Conservation (phyloP, 2,329 filamentous ascomycete species). For the Didymella keratinophila region DNA sequence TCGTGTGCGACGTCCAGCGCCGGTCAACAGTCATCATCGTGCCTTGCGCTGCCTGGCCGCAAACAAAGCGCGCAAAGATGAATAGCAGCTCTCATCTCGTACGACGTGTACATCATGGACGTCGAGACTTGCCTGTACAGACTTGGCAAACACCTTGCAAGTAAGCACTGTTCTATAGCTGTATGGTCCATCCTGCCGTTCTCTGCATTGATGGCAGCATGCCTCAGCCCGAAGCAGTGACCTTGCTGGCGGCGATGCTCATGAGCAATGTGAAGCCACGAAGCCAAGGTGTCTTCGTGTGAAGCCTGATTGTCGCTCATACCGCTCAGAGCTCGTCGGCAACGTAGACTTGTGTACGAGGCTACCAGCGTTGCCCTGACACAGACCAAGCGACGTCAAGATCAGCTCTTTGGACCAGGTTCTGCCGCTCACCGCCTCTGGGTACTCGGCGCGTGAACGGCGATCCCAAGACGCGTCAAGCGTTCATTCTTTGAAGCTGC, state of each 20-base stretch:
- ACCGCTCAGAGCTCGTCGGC: neutral
- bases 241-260: neutral
- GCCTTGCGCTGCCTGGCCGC: constrained; percentile 12
- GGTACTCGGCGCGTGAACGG: constrained; percentile 16
- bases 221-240: neutral
- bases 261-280: neutral
- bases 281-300: neutral
- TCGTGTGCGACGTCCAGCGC: constrained; percentile 29
- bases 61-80: constrained; percentile 9
- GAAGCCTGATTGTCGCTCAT: neutral
- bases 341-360: neutral
- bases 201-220: neutral
- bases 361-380: neutral
- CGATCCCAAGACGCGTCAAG: constrained; percentile 13
- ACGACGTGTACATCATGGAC: neutral
- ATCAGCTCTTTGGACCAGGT: constrained; percentile 10
- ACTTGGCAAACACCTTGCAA: neutral
- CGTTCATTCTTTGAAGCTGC: neutral
- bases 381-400: constrained; percentile 9
- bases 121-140: neutral
- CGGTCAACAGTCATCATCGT: constrained; percentile 30
- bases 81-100: constrained; percentile 18
- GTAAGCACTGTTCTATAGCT: neutral
- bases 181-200: neutral
- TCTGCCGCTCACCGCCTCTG: constrained; percentile 21